Evolutionary conservation across 805 yeast species (phyloP).

Genomic region (Saccharomycopsis lassenensis): DNA sequence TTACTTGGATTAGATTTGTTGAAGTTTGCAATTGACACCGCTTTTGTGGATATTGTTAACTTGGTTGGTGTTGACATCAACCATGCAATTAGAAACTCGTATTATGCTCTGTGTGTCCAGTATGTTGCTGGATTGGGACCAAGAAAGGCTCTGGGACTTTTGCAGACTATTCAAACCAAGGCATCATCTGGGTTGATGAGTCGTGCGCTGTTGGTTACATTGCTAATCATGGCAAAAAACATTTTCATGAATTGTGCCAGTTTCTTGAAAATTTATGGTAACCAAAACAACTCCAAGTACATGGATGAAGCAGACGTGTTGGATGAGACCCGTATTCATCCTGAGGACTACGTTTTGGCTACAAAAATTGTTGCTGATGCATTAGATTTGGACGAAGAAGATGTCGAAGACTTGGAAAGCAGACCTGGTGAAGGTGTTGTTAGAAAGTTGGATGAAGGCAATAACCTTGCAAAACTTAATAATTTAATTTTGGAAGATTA

Average conservation of each 20-base stretch:
- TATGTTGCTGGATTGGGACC: constrained; percentile 91
- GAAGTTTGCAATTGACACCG: constrained; percentile 58
- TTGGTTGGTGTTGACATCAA: constrained; percentile 91
- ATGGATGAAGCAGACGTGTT: constrained; percentile 64
- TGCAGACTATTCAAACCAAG: constrained; percentile 61
- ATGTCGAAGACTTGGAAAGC: constrained; percentile 65
- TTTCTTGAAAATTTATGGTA: constrained; percentile 67
- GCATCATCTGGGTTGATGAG: constrained; percentile 51
- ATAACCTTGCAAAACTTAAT: constrained; percentile 65
- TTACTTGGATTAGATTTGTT: constrained; percentile 56
- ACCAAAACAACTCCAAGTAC: constrained; percentile 27
- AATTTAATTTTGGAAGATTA: constrained; percentile 84
- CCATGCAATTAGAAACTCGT: constrained; percentile 70
- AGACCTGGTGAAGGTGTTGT: constrained; percentile 66
- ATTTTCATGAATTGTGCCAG: constrained; percentile 89
- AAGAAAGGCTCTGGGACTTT: constrained; percentile 80
- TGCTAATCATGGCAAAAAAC: constrained; percentile 64
- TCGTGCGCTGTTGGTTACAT: constrained; percentile 76
- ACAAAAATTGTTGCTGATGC: constrained; percentile 98
- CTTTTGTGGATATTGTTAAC: constrained; percentile 82
- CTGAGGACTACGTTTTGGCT: constrained; percentile 94
- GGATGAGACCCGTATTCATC: constrained; percentile 94
- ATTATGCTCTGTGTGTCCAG: constrained; percentile 59
- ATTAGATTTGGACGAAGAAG: constrained; percentile 90
- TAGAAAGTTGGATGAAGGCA: constrained; percentile 57